Percentiles rank a stretch among this genome's conserved stretches.
Evolutionary conservation across 78 protist species (phyloP).

Genomic region (Speleostelium caveatum): DNA sequence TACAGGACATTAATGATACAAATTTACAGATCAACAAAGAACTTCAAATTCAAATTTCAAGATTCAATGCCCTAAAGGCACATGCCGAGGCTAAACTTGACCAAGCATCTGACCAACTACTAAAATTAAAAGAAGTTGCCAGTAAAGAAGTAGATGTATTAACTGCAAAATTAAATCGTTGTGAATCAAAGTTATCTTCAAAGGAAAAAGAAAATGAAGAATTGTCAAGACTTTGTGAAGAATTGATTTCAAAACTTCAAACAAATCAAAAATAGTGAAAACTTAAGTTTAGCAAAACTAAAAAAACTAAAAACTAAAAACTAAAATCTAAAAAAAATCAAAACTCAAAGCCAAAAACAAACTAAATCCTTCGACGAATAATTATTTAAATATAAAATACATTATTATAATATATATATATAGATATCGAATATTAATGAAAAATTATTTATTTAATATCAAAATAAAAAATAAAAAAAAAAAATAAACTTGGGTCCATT

Average conservation of each 20-base stretch:
- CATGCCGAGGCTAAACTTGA: slow-evolving; percentile 72
- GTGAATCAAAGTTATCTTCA: slow-evolving; percentile 13
- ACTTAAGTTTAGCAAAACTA: too few species aligned
- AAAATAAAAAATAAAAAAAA: too few species aligned
- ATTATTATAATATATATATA: too few species aligned
- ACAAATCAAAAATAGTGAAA: slow-evolving; percentile 3
- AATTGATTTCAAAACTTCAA: slow-evolving; percentile 55
- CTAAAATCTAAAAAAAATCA: too few species aligned
- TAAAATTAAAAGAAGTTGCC: slow-evolving; percentile 56
- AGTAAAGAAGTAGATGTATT: slow-evolving; percentile 69
- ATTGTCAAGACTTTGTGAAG: slow-evolving; percentile 57
- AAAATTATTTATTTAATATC: too few species aligned
- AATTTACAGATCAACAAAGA: slow-evolving; percentile 37
- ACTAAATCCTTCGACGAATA: too few species aligned
- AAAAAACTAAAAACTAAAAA: too few species aligned
- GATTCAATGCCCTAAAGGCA: slow-evolving; percentile 60
- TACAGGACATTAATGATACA: slow-evolving; percentile 16
- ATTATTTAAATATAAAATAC: too few species aligned
- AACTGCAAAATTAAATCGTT: slow-evolving; percentile 40
- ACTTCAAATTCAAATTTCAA: slow-evolving; percentile 30
- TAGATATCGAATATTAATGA: too few species aligned
- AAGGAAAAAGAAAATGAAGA: slow-evolving; percentile 66
- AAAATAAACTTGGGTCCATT: too few species aligned
- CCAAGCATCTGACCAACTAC: slow-evolving; percentile 59
- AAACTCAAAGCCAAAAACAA: too few species aligned